phyloP scores from a whole-genome alignment of 2,329 filamentous ascomycete genomes.

The Hypoxylon sp. region DNA sequence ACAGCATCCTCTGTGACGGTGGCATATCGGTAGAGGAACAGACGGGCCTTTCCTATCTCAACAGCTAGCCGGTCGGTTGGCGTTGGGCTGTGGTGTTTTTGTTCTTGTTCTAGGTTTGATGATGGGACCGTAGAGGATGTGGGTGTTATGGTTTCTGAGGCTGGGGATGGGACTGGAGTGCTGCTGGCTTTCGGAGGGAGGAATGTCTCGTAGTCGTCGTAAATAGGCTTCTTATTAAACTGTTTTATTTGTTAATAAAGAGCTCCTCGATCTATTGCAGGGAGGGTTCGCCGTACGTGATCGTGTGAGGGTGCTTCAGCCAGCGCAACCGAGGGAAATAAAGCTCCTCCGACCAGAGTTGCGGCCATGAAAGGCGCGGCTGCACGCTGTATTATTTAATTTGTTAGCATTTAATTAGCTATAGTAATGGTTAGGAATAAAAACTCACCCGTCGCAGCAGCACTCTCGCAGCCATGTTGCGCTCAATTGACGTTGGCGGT shows the following conservation, averaged over 20 bases:
- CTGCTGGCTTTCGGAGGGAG: slow-evolving; percentile 48
- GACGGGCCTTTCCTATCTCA: slow-evolving; percentile 83
- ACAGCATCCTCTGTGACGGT: slow-evolving; percentile 83
- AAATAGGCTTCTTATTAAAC: slow-evolving; percentile 77
- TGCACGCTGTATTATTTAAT: slow-evolving; percentile 58
- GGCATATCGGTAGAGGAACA: slow-evolving; percentile 84
- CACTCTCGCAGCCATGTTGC: slow-evolving; percentile 72
- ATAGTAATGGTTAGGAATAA: slow-evolving; percentile 17
- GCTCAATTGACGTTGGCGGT: slow-evolving; percentile 62
- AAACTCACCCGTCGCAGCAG: slow-evolving; percentile 68
- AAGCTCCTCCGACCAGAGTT: slow-evolving; percentile 54
- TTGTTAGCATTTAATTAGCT: slow-evolving; percentile 49
- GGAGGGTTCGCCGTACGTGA: slow-evolving; percentile 42
- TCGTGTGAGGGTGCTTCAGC: slow-evolving; percentile 63
- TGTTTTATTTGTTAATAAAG: slow-evolving; percentile 34
- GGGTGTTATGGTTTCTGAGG: slow-evolving; percentile 54
- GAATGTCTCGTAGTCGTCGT: slow-evolving; percentile 76
- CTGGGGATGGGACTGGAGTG: slow-evolving; percentile 51
- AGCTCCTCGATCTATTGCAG: neutral
- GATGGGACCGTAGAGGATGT: slow-evolving; percentile 45
- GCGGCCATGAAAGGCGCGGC: slow-evolving; percentile 69
- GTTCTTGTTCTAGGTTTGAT: slow-evolving; percentile 49
- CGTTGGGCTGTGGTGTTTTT: slow-evolving; percentile 70
- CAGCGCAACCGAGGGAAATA: slow-evolving; percentile 56
- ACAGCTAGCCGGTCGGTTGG: slow-evolving; percentile 90